Base-by-base conservation (phyloP, 169 alveolate species). In the Cryptosporidium sp. region DNA sequence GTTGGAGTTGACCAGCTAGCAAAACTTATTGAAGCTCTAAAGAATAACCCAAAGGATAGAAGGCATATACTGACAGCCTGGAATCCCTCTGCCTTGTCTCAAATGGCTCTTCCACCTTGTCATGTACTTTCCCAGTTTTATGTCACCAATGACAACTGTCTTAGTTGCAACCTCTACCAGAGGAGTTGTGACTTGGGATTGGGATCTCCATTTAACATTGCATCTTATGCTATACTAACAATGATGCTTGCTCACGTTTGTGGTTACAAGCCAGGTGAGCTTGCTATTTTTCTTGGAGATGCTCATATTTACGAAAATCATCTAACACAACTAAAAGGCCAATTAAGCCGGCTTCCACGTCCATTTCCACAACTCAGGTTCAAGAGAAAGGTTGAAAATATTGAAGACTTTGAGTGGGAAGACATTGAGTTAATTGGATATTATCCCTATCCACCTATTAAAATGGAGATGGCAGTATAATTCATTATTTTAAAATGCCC, bases 41-140 rank as follows among this genome's bases (percentile, higher is more conserved):
- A 97, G 91, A 96, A 94, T 18, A 96, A 98, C 70, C 99, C 99
- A 1, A 92, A 94, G 14, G 96, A 97, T 89, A 94, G 99, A 80
- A 94, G 99, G 61, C 93, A 97, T 80, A 92, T 98, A 39, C 73
- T 98, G 69, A 93, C 97, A 62, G 99, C 99, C 9, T 97, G 99
- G 99, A 98, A 98, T 92, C 98, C 98, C 31, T 84, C 93, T 43
- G 99, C 95, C 71, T 84, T 97, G n/a, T 86, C 93, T 71, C 85
- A 95, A 86, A 98, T 98, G 99, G 99, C 99, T 51, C 94, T 98
- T 55, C 99, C 99, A 5, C 99, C 99, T 10, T 98, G 99, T 93
- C 99, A 98, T 93, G 93, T 97, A 51, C 87, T 98, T 85, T 95
- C 97, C 84, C 99, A 98, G 92, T 98, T 98, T 91, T 97, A 95